These are phyloP conservation scores for Fomitopsis palustris DNA, from an alignment of 1,284 basidiomycete genomes.

Conservation along the genomic window DNA sequence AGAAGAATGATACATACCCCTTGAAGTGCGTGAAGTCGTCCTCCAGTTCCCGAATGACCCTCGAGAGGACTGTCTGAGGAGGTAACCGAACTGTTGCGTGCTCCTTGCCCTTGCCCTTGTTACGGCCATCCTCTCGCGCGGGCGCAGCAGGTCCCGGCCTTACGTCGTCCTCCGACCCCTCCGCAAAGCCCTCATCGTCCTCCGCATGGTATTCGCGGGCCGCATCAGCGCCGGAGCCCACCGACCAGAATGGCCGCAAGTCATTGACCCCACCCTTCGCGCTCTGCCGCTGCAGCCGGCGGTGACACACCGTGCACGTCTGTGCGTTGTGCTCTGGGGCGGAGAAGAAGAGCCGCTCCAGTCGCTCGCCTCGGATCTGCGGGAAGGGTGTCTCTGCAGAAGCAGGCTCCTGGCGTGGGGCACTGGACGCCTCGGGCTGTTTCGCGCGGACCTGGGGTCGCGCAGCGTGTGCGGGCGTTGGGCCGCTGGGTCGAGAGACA, in stretches of 20 bases:
- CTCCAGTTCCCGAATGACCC: conserved; percentile 81
- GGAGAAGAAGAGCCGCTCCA: conserved; percentile 80
- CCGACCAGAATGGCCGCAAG: conserved; percentile 22
- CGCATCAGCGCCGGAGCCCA: conserved; percentile 2
- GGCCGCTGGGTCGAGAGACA: conserved; percentile 19
- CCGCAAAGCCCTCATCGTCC: conserved; percentile 47
- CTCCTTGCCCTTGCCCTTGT: conserved; percentile 25
- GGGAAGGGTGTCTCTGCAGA: conserved; percentile 64
- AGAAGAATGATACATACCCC: conserved; percentile 46
- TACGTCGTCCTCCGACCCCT: conserved; percentile 37
- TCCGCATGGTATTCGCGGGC: conserved; percentile 12
- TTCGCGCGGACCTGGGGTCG: conserved; percentile 3
- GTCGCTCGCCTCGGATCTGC: conserved; percentile 68
- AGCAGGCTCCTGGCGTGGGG: conserved; percentile 3
- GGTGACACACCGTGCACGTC: conserved; percentile 65
- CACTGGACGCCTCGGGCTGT: not conserved
- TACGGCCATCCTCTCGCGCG: not conserved
- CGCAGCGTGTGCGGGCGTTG: conserved; percentile 32
- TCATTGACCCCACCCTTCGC: conserved; percentile 11
- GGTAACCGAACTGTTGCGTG: conserved; percentile 46
- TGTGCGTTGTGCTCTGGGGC: conserved; percentile 65
- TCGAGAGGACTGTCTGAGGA: conserved; percentile 77
- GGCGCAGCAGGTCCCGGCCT: not conserved
- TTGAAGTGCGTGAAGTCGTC: conserved; percentile 91
- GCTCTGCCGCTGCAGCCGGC: conserved; percentile 27